These are phyloP conservation scores for Leptosphaerulina australis DNA, from an alignment of 2,329 filamentous ascomycete genomes.

Conservation along the genomic window DNA sequence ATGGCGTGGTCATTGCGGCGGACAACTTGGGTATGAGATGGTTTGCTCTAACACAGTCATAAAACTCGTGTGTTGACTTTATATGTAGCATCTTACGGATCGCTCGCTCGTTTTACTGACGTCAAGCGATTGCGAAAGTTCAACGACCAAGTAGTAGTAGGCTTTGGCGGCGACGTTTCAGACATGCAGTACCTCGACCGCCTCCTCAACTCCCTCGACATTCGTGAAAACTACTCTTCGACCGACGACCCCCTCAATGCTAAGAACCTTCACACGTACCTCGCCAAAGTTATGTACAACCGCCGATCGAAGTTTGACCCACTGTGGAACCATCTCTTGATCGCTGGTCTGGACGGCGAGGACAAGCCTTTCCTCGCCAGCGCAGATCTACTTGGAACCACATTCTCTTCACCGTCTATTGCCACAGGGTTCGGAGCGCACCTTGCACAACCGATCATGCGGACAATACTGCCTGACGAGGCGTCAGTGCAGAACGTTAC, in stretches of 20 bases:
- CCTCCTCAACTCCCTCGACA: conserved; percentile 82
- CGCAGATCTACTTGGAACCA: conserved; percentile 90
- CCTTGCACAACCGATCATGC: conserved; percentile 89
- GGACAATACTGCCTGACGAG: conserved; percentile 83
- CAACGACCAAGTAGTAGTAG: conserved; percentile 81
- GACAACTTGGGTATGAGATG: conserved; percentile 82
- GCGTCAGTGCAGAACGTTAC: conserved; percentile 72
- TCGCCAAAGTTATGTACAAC: conserved; percentile 94
- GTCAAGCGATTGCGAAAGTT: conserved; percentile 94
- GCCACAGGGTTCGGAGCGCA: conserved; percentile 94
- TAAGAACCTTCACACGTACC: conserved; percentile 94
- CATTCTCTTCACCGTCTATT: conserved; percentile 84
- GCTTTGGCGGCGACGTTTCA: conserved; percentile 95
- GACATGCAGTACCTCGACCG: conserved; percentile 99
- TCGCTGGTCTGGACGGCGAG: conserved; percentile 81
- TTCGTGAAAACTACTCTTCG: conserved; percentile 82
- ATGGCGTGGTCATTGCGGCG: conserved; percentile 93
- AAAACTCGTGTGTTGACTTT: conserved; percentile 16
- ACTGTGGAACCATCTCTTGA: conserved; percentile 93
- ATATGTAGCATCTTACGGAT: conserved; percentile 86
- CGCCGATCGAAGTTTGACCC: conserved; percentile 95
- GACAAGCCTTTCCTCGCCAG: conserved; percentile 86
- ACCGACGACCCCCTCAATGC: conserved; percentile 71
- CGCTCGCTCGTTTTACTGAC: conserved; percentile 90
- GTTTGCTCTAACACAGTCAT: neutral